A percentile compares a stretch with the other conserved stretches of the same genome.
phyloP scores from a whole-genome alignment of 441 rosid genomes.

The Syzygium syzygioides region DNA sequence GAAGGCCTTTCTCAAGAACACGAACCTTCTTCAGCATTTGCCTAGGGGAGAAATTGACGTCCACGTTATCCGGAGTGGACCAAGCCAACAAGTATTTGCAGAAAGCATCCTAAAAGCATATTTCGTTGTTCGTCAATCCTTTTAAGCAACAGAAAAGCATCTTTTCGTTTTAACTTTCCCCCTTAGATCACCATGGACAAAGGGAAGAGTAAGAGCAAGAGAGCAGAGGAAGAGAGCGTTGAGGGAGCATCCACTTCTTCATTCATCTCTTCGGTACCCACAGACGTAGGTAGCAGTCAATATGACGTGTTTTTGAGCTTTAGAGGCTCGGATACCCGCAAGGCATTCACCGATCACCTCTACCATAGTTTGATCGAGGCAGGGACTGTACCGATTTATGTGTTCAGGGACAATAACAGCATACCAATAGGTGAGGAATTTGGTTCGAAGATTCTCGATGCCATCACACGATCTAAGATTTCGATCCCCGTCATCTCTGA shows the following conservation, averaged over 20 bases:
- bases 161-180: not conserved
- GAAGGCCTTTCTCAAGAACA: too few relatives aligned
- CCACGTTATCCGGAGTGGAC: too few relatives aligned
- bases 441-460: fast-evolving
- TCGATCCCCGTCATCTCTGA: not conserved
- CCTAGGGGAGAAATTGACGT: too few relatives aligned
- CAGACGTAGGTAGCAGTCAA: not conserved
- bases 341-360: not conserved
- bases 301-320: too few relatives aligned
- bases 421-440: not conserved
- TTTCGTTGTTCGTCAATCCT: too few relatives aligned
- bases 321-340: not conserved
- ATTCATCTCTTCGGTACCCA: not conserved
- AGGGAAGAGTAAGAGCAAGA: not conserved
- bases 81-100: not conserved
- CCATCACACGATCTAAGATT: not conserved
- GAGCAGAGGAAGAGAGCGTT: not conserved
- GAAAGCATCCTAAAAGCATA: too few relatives aligned
- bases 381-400: fast-evolving
- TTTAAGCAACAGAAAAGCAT: not conserved
- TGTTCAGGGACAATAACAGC: too few relatives aligned
- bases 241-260: not conserved
- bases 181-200: not conserved
- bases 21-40: too few relatives aligned
- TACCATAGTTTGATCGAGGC: fast-evolving